Percentiles rank a stretch among this genome's conserved stretches.
These are phyloP conservation scores for Xylaria sp. DNA, from an alignment of 2,329 filamentous ascomycete genomes.

Conservation along the genomic window DNA sequence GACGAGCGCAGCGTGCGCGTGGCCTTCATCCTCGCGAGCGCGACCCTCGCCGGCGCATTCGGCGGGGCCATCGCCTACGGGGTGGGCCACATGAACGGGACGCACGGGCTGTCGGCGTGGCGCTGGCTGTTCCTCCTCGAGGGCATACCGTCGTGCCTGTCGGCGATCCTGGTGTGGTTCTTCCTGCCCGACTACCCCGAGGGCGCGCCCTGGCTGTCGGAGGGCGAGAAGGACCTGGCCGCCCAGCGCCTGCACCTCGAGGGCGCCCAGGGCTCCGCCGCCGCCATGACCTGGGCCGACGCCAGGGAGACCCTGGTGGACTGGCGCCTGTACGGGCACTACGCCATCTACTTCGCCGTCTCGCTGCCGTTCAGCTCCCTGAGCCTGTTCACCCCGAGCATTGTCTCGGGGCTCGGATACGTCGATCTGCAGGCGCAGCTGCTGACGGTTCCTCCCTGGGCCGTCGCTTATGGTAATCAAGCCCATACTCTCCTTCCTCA, in stretches of 20 bases:
- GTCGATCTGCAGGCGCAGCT: constrained; percentile 57
- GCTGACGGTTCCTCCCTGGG: constrained; percentile 70
- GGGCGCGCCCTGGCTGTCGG: constrained; percentile 62
- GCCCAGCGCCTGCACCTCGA: constrained; percentile 47
- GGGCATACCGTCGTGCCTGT: constrained; percentile 49
- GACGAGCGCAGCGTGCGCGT: constrained; percentile 72
- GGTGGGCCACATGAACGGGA: constrained; percentile 71
- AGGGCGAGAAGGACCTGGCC: constrained; percentile 61
- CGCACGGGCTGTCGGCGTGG: constrained; percentile 67
- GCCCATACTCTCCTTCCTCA: background rate
- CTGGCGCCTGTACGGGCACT: constrained; percentile 69
- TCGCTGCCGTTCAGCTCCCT: constrained; percentile 41
- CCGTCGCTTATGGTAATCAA: constrained; percentile 47
- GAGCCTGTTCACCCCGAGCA: constrained; percentile 59
- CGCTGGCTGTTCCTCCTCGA: constrained; percentile 65
- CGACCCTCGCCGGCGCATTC: constrained; percentile 73
- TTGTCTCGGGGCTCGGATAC: constrained; percentile 47
- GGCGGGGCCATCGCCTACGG: constrained; percentile 76
- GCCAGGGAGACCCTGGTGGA: constrained; percentile 70
- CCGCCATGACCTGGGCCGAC: constrained; percentile 66
- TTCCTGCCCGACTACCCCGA: constrained; percentile 69
- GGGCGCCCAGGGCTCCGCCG: constrained; percentile 60
- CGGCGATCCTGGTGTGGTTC: constrained; percentile 61
- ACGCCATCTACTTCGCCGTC: constrained; percentile 52
- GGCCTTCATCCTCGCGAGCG: constrained; percentile 69